Evolutionary conservation across 1,284 basidiomycete species (phyloP), one percentile per base, ranked within the genome.

Genomic region (Ganoderma lucidum): DNA sequence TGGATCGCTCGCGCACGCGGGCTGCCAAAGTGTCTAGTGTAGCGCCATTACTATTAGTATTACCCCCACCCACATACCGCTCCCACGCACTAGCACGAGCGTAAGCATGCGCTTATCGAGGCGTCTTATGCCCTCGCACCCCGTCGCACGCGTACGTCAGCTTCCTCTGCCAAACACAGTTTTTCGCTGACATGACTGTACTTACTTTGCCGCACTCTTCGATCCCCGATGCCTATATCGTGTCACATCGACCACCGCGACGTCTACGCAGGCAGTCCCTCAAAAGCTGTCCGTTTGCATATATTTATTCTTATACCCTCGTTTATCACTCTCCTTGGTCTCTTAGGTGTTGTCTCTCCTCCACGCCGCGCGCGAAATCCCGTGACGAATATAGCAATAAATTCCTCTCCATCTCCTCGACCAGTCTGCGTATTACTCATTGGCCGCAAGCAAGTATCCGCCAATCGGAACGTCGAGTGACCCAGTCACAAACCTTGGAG

Each of bases 231-330:
- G 51, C 59, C 48, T 48, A n/a, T 15, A 55, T 37, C 44, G n/a
- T 15, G 8, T 32, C 41, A 35, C 41, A 23, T 37, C 28, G 19
- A n/a, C 37, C 28, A 9, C 10, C 35, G n/a, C 56, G 17, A 8
- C 19, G 17, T 37, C 15, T 17, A 23, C 60, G 37, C 32, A 15
- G 55, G 35, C 66, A 69, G 68, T 64, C 51, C 60, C 66, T 45
- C 68, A 72, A 72, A 72, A 72, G 60, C 63, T 67, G 66, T 68
- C 66, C 58, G 64, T 68, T 55, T 68, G 65, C 70, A 74, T 23
- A 55, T 74, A 75, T 74, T 72, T 74, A 74, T 73, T 42, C 30
- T 55, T 63, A 75, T 75, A 75, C 73, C 74, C 74, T 67, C 64
- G 42, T 62, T 67, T 58, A 62, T 69, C 71, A 53, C 69, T 70